phyloP scores from a whole-genome alignment of 2,329 filamentous ascomycete species.

The Diaporthe australafricana region DNA sequence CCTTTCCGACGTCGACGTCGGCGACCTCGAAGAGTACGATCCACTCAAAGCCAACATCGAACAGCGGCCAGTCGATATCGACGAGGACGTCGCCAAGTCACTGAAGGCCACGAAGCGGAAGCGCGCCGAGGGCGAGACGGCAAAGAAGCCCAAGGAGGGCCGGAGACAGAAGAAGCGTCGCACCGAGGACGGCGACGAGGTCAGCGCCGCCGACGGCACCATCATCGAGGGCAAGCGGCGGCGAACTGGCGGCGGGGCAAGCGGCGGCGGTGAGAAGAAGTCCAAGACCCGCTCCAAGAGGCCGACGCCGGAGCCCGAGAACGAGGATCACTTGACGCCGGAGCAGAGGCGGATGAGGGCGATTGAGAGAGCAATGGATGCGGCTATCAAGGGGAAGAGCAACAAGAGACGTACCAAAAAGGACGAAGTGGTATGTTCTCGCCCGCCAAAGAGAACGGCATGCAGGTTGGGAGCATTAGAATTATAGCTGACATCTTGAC shows the following conservation, averaged over 20 bases:
- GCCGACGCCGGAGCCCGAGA: constrained; percentile 65
- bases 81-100: constrained; percentile 73
- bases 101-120: constrained; percentile 75
- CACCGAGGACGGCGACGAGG: constrained; percentile 58
- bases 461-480: not conserved
- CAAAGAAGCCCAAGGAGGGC: constrained; percentile 82
- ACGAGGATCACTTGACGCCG: constrained; percentile 83
- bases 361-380: constrained; percentile 88
- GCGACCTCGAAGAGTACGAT: constrained; percentile 78
- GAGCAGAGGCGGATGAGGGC: constrained; percentile 87
- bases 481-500: constrained; percentile 39
- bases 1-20: constrained; percentile 76
- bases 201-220: constrained; percentile 53
- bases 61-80: constrained; percentile 73
- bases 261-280: constrained; percentile 60
- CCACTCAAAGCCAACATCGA: constrained; percentile 72
- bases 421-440: constrained; percentile 83
- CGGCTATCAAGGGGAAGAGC: constrained; percentile 83
- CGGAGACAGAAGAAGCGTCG: constrained; percentile 75
- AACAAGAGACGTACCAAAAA: constrained; percentile 79
- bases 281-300: constrained; percentile 53
- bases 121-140: constrained; percentile 70
- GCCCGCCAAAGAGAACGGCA: not conserved
- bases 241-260: constrained; percentile 46
- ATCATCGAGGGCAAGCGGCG: constrained; percentile 61